These are phyloP conservation scores for Sugiyamaella marilandica DNA, from an alignment of 805 yeast genomes.

Conservation along the genomic window DNA sequence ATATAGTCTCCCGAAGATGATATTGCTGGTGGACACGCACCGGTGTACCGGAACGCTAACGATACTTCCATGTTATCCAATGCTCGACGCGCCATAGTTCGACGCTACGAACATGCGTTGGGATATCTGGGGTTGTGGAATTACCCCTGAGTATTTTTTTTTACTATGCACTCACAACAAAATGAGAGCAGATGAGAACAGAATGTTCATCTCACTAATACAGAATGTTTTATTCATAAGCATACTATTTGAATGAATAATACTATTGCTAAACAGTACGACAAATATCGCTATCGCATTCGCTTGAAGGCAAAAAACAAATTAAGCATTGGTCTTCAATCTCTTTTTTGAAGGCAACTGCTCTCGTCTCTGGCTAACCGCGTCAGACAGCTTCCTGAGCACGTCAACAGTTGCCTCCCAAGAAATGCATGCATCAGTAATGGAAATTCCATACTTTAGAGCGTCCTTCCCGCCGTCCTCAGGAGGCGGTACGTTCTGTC, in stretches of 20 bases:
- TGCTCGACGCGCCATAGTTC: not conserved
- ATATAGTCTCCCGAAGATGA: conserved; percentile 17
- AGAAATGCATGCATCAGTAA: conserved; percentile 96
- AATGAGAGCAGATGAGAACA: too few species aligned
- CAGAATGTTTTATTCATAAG: not conserved
- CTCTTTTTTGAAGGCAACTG: not conserved
- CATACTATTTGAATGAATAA: too few species aligned
- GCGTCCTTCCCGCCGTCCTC: conserved; percentile 64
- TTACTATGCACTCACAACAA: not conserved
- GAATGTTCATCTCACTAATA: too few species aligned
- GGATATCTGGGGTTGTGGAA: not conserved
- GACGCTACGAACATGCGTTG: not conserved
- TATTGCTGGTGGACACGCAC: conserved; percentile 14
- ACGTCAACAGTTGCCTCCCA: conserved; percentile 81
- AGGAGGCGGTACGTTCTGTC: conserved; percentile 79
- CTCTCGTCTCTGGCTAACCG: conserved; percentile 72
- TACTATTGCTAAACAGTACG: too few species aligned
- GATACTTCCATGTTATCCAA: conserved; percentile 7
- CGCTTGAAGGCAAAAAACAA: too few species aligned
- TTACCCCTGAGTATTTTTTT: conserved; percentile 2
- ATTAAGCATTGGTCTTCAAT: not conserved
- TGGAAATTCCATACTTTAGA: conserved; percentile 86
- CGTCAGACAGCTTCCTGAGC: conserved; percentile 64
- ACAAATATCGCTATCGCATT: not conserved
- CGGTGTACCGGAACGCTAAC: conserved; percentile 11